Evolutionary conservation across 495 filamentous ascomycete genomes (phyloP).

Genomic region (Aspergillus homomorphus): DNA sequence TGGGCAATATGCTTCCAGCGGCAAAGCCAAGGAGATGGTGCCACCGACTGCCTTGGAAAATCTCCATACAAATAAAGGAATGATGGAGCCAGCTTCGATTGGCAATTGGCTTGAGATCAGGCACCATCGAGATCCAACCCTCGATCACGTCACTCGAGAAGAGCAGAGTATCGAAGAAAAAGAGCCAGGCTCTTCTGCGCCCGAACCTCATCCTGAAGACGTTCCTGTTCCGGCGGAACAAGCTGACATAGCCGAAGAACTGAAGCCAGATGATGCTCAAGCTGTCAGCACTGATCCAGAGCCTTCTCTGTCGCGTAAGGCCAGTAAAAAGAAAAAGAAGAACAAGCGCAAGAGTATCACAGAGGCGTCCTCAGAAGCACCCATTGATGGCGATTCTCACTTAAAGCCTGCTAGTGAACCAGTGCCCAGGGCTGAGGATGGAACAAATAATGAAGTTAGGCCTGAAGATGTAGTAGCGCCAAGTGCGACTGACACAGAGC

Average conservation of each 20-base stretch:
- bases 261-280: constrained; percentile 8
- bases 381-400: background rate
- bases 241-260: background rate
- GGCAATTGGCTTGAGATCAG: background rate
- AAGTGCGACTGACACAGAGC: background rate
- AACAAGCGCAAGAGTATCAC: constrained; percentile 30
- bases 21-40: background rate
- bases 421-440: constrained; percentile 10
- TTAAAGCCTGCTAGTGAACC: constrained; percentile 14
- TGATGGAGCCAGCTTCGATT: background rate
- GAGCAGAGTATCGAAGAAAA: background rate
- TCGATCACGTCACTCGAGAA: background rate
- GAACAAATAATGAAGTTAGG: constrained; percentile 3
- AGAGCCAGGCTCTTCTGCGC: background rate
- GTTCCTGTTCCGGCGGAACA: background rate
- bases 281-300: constrained; percentile 12
- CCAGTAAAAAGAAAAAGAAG: constrained; percentile 29
- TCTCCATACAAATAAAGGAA: background rate
- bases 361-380: constrained; percentile 7
- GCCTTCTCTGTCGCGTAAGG: constrained; percentile 14
- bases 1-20: background rate
- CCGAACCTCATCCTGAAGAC: background rate
- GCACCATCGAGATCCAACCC: background rate
- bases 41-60: background rate
- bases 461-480: background rate